Conservation (phyloP, 805 yeast genomes). For the Wickerhamiella shivajii region DNA sequence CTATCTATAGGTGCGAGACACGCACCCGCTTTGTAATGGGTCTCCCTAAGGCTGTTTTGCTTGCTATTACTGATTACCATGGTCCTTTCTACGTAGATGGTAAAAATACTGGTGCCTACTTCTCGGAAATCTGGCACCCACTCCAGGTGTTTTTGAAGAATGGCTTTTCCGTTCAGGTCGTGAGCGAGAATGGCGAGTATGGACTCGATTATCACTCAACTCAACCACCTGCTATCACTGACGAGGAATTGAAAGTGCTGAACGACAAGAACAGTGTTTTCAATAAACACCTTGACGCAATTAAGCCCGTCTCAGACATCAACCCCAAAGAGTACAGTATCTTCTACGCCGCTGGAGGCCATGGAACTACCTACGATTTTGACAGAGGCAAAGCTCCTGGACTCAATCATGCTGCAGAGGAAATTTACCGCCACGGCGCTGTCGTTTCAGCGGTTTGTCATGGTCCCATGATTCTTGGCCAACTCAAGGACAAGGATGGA, state of each 20-base stretch:
- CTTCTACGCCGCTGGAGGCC: conserved; percentile 54
- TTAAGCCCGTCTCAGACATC: conserved; percentile 38
- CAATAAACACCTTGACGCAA: conserved; percentile 25
- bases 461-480: conserved; percentile 45
- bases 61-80: conserved; percentile 15
- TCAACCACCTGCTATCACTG: conserved; percentile 28
- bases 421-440: conserved; percentile 37
- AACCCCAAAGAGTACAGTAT: conserved; percentile 36
- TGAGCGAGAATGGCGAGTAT: conserved; percentile 42
- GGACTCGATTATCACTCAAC: conserved; percentile 47
- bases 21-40: neutral
- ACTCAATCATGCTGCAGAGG: conserved; percentile 33
- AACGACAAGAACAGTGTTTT: conserved; percentile 30
- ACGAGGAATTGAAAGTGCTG: conserved; percentile 31
- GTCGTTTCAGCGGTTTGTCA: conserved; percentile 54
- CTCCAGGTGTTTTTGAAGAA: conserved; percentile 32
- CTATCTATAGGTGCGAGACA: neutral
- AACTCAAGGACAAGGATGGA: conserved; percentile 30
- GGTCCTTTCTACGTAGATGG: conserved; percentile 41
- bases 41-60: conserved; percentile 12
- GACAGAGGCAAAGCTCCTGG: conserved; percentile 34
- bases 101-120: conserved; percentile 44
- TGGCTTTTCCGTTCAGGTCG: conserved; percentile 41
- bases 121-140: conserved; percentile 47
- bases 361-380: conserved; percentile 44